phyloP scores from a whole-genome alignment of 1,284 basidiomycete genomes.

The Apiotrichum akiyoshidainum region DNA sequence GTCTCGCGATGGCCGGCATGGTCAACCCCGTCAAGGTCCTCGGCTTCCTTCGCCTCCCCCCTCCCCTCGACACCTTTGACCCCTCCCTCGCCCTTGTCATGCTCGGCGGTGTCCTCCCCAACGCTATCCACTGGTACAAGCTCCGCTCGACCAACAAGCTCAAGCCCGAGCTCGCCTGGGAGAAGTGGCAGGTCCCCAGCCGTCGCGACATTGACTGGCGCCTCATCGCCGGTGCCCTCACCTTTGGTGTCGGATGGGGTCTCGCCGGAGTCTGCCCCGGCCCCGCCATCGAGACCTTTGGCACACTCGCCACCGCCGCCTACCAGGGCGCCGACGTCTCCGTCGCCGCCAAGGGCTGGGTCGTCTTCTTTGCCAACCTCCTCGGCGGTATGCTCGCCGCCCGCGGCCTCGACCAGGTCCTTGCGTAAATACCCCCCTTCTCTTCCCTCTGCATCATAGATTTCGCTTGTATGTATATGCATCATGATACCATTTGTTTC shows the following conservation, averaged over 20 bases:
- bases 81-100: slow-evolving; percentile 53
- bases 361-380: slow-evolving; percentile 13
- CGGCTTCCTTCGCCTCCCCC: slow-evolving; percentile 55
- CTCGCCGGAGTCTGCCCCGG: slow-evolving; percentile 61
- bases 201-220: slow-evolving; percentile 53
- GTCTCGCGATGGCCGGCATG: slow-evolving; percentile 60
- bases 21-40: slow-evolving; percentile 58
- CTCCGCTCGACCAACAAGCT: slow-evolving; percentile 6
- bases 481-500: too few relatives aligned
- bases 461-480: too few relatives aligned
- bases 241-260: slow-evolving; percentile 69
- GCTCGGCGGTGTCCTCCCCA: slow-evolving; percentile 52
- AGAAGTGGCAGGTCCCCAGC: slow-evolving; percentile 38
- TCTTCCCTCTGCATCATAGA: neutral
- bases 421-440: neutral
- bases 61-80: slow-evolving; percentile 43
- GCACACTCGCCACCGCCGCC: slow-evolving; percentile 6
- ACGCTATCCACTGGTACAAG: slow-evolving; percentile 42
- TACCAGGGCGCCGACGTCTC: slow-evolving; percentile 6
- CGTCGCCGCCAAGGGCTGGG: slow-evolving; percentile 11
- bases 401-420: slow-evolving; percentile 2
- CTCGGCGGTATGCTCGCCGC: slow-evolving; percentile 15
- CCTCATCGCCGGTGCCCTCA: slow-evolving; percentile 57
- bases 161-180: slow-evolving; percentile 27
- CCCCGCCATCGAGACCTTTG: slow-evolving; percentile 33